Conservation (phyloP, 306 rosid genomes). For the Prunus salicina region DNA sequence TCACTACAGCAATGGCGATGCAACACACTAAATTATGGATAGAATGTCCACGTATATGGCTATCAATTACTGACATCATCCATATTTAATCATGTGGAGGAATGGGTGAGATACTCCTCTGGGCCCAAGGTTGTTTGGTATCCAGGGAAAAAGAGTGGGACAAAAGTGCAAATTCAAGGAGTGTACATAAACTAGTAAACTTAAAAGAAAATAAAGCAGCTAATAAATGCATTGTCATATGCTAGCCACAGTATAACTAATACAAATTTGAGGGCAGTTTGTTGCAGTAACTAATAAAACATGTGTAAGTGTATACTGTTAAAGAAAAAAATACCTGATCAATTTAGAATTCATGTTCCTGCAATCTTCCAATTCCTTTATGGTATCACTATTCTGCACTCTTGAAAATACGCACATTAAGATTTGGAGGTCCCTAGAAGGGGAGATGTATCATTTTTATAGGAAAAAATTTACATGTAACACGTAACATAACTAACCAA, state of each 20-base stretch:
- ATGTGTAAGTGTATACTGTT: background rate
- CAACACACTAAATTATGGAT: slow-evolving; percentile 14
- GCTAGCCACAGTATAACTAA: background rate
- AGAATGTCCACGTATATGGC: background rate
- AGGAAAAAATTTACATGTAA: background rate
- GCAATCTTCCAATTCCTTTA: slow-evolving; percentile 61
- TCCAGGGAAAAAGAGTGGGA: background rate
- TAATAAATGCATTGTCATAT: background rate
- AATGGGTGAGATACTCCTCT: background rate
- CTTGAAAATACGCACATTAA: slow-evolving; percentile 5
- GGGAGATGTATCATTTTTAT: background rate
- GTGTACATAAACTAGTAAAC: background rate
- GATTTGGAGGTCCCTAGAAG: background rate
- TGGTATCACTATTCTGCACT: slow-evolving; percentile 49
- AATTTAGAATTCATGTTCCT: slow-evolving; percentile 58
- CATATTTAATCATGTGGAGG: slow-evolving; percentile 8
- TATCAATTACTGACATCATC: background rate
- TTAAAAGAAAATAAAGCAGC: background rate
- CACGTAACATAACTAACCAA: slow-evolving; percentile 13
- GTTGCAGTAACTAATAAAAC: background rate
- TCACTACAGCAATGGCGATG: background rate
- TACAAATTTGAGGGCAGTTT: background rate
- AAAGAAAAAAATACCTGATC: slow-evolving; percentile 41
- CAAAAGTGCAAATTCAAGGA: background rate
- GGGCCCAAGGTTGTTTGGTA: background rate